phyloP scores from a whole-genome alignment of 177 flowering plant species.

The Vitis hybrid region DNA sequence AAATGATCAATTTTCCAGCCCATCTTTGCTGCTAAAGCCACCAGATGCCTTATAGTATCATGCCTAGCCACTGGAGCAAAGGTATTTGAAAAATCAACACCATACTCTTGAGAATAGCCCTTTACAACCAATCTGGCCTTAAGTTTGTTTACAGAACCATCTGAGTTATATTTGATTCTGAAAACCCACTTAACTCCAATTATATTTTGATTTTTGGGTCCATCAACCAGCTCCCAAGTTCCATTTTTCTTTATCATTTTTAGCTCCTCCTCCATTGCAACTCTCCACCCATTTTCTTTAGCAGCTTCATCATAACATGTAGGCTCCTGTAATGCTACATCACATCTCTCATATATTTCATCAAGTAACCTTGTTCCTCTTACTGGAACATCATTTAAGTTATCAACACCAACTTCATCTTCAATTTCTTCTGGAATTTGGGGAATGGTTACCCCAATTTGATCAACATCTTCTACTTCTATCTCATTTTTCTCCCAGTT shows the following conservation, averaged over 20 bases:
- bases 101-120: background rate
- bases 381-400: too few species aligned
- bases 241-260: background rate
- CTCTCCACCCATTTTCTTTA: too few species aligned
- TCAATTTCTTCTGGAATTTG: too few species aligned
- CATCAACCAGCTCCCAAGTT: background rate
- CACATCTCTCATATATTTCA: too few species aligned
- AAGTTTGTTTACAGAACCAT: background rate
- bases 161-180: background rate
- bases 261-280: too few species aligned
- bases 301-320: too few species aligned
- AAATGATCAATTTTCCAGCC: background rate
- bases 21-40: background rate
- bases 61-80: background rate
- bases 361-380: too few species aligned
- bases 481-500: too few species aligned
- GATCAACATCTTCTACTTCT: too few species aligned
- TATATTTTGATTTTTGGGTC: background rate
- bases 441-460: too few species aligned
- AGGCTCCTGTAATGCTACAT: too few species aligned
- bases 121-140: background rate
- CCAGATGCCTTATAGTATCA: background rate
- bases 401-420: too few species aligned
- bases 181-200: constrained; percentile 6
- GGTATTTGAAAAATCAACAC: background rate